These are phyloP conservation scores for Ophiostoma sp. DNA, from an alignment of 2,329 filamentous ascomycete species.

Conservation along the genomic window DNA sequence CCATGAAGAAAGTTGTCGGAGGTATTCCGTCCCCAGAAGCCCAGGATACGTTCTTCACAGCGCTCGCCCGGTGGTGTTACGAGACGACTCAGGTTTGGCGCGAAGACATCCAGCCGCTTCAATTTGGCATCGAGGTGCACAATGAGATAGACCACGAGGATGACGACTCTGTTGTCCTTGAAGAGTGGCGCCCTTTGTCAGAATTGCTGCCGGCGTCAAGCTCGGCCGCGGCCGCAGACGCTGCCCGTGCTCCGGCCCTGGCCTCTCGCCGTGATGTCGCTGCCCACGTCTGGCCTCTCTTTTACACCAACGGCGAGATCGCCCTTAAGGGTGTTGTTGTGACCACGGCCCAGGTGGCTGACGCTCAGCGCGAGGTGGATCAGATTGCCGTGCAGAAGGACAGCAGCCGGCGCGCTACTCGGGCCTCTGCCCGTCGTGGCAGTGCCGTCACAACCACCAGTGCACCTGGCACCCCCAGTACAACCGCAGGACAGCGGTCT, in stretches of 20 bases:
- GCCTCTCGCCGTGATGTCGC: neutral
- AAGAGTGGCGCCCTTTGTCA: neutral
- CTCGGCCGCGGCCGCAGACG: too few relatives aligned
- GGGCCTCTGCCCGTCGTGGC: neutral
- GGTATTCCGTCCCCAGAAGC: neutral
- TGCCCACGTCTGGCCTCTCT: constrained; percentile 20
- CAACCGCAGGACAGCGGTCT: neutral
- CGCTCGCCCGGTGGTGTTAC: neutral
- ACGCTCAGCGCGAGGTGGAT: neutral
- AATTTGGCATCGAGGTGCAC: neutral
- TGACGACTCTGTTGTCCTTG: neutral
- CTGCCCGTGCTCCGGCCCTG: neutral
- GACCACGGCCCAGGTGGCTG: neutral
- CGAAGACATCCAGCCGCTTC: neutral
- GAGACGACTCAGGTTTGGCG: neutral
- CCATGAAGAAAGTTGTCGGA: neutral
- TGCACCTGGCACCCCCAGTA: neutral
- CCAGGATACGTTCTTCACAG: neutral
- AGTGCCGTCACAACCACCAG: neutral
- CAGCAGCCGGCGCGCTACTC: neutral
- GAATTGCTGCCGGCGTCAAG: neutral
- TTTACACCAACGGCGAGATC: neutral
- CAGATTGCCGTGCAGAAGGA: neutral
- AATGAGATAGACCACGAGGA: neutral
- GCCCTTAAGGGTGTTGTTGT: neutral